phyloP scores from a whole-genome alignment of 2,329 filamentous ascomycete genomes.

The Calonectria fujianensis region DNA sequence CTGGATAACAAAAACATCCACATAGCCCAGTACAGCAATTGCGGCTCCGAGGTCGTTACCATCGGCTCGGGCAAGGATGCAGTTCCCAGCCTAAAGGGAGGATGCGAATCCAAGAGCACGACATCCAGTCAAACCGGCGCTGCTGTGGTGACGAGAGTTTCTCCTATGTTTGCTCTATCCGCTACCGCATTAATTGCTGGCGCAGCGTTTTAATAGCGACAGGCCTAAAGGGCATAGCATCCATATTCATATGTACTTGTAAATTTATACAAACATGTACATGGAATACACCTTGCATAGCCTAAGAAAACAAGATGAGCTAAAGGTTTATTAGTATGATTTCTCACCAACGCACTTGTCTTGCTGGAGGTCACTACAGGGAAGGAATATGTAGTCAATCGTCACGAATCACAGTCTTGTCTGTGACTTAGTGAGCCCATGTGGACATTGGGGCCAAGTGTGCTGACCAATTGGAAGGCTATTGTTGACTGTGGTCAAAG shows the following conservation, averaged over 20 bases:
- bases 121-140: not conserved
- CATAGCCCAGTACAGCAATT: conserved; percentile 55
- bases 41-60: conserved; percentile 55
- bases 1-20: conserved; percentile 58
- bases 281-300: not conserved
- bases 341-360: not conserved
- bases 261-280: not conserved
- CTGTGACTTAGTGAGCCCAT: not conserved
- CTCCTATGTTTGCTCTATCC: not conserved
- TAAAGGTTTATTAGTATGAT: not conserved
- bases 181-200: too few species aligned
- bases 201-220: not conserved
- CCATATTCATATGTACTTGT: not conserved
- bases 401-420: not conserved
- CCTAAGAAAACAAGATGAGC: not conserved
- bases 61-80: conserved; percentile 60
- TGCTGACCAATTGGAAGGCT: not conserved
- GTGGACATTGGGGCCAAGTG: not conserved
- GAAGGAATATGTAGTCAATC: not conserved
- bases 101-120: conserved; percentile 32
- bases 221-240: not conserved
- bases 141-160: not conserved
- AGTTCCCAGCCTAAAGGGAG: conserved; percentile 44
- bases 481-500: too few species aligned
- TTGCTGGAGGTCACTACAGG: not conserved